phyloP scores from a whole-genome alignment of 2,329 filamentous ascomycete species.

The Biscogniauxia mediterranea region DNA sequence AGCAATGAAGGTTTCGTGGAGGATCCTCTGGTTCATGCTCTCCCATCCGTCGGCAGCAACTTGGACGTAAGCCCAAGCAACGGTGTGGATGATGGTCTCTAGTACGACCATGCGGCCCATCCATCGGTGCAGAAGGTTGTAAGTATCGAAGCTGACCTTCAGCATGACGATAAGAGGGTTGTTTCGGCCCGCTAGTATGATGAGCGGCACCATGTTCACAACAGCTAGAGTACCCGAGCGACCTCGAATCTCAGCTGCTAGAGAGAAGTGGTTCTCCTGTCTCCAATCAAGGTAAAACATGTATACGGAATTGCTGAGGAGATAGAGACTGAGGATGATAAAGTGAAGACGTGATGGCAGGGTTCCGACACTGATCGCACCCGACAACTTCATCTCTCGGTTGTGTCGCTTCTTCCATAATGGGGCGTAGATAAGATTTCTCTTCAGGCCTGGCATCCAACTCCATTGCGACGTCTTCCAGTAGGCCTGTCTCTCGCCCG shows the following conservation, averaged over 20 bases:
- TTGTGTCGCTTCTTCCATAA: slow-evolving; percentile 66
- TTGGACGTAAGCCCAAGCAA: slow-evolving; percentile 73
- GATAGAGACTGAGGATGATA: slow-evolving; percentile 55
- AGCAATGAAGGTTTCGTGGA: slow-evolving; percentile 60
- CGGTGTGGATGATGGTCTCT: slow-evolving; percentile 68
- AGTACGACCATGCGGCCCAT: slow-evolving; percentile 71
- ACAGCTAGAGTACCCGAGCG: slow-evolving; percentile 80
- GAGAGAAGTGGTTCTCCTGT: slow-evolving; percentile 56
- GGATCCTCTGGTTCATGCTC: slow-evolving; percentile 54
- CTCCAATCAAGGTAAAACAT: slow-evolving; percentile 61
- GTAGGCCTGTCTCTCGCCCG: slow-evolving; percentile 54
- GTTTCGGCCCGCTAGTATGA: slow-evolving; percentile 87
- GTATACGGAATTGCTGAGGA: slow-evolving; percentile 61
- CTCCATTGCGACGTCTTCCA: slow-evolving; percentile 58
- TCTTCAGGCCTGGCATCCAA: slow-evolving; percentile 63
- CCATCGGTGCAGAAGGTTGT: slow-evolving; percentile 88
- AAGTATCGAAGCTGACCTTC: slow-evolving; percentile 91
- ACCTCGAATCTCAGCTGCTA: slow-evolving; percentile 80
- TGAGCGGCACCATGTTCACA: slow-evolving; percentile 87
- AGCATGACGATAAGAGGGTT: slow-evolving; percentile 84
- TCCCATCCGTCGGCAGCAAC: slow-evolving; percentile 62
- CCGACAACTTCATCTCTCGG: slow-evolving; percentile 61
- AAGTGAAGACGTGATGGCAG: slow-evolving; percentile 64
- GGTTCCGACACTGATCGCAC: slow-evolving; percentile 56
- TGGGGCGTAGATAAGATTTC: slow-evolving; percentile 61